Evolutionary conservation across 768 basidiomycete species (phyloP).

Genomic region (Calocybe gangraenosa): DNA sequence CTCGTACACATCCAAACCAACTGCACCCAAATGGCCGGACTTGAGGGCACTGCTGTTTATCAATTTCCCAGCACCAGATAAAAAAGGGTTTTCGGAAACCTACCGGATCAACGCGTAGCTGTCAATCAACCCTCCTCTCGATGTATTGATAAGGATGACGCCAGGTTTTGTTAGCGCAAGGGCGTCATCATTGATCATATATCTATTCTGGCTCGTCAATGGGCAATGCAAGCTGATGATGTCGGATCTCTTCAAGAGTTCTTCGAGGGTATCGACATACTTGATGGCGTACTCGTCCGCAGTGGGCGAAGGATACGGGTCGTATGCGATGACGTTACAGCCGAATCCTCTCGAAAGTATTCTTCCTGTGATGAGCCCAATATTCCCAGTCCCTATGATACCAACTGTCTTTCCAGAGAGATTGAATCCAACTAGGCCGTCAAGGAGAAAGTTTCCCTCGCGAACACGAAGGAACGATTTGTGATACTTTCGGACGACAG

Average conservation of each 20-base stretch:
- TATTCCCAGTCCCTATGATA: slow-evolving; percentile 40
- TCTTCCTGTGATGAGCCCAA: slow-evolving; percentile 37
- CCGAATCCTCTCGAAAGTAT: slow-evolving; percentile 37
- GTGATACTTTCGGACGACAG: slow-evolving; percentile 41
- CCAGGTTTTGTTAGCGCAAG: slow-evolving; percentile 36
- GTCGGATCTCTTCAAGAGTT: slow-evolving; percentile 31
- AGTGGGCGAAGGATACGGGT: slow-evolving; percentile 30
- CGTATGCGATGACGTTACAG: slow-evolving; percentile 35
- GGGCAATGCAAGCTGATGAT: slow-evolving; percentile 42
- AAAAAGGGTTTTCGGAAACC: not conserved
- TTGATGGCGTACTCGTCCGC: slow-evolving; percentile 33
- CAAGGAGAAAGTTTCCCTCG: slow-evolving; percentile 42
- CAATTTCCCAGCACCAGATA: not conserved
- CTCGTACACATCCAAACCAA: slow-evolving; percentile 41
- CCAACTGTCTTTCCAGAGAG: slow-evolving; percentile 39
- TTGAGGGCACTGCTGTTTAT: slow-evolving; percentile 36
- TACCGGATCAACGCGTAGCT: slow-evolving; percentile 38
- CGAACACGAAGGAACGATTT: slow-evolving; percentile 42
- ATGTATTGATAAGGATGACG: slow-evolving; percentile 38
- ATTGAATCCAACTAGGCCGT: slow-evolving; percentile 39
- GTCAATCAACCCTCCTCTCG: slow-evolving; percentile 38
- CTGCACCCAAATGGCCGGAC: slow-evolving; percentile 34
- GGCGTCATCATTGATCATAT: slow-evolving; percentile 38
- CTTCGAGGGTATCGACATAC: slow-evolving; percentile 33
- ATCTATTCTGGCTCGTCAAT: slow-evolving; percentile 29